Evolutionary conservation across 139 green algal genomes (phyloP).

Genomic region (Picochlorum sp.): DNA sequence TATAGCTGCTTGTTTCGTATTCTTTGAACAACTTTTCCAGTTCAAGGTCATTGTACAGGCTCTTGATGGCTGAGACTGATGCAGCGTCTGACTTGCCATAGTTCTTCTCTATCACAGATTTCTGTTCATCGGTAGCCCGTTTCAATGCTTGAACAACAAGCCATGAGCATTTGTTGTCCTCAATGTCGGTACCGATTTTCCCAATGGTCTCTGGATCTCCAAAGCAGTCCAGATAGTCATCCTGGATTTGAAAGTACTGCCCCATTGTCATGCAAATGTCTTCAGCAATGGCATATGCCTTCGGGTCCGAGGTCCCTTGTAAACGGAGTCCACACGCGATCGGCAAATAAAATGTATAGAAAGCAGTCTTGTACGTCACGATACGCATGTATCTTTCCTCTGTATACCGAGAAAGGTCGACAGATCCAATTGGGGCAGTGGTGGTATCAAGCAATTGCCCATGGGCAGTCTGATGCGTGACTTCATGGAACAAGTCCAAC

Average conservation of each 20-base stretch:
- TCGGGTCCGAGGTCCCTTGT: conserved; percentile 51
- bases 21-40: conserved; percentile 72
- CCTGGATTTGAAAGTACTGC: conserved; percentile 96
- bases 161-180: conserved; percentile 99
- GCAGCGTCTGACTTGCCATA: conserved; percentile 78
- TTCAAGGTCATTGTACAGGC: conserved; percentile 76
- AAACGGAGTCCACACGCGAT: conserved; percentile 85
- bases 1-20: conserved; percentile 75
- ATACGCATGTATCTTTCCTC: conserved; percentile 88
- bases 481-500: conserved; percentile 94
- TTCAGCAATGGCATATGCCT: conserved; percentile 49
- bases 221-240: conserved; percentile 96
- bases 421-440: conserved; percentile 76
- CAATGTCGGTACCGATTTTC: conserved; percentile 97
- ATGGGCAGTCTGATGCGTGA: conserved; percentile 88
- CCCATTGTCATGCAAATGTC: conserved; percentile 84
- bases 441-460: conserved; percentile 95
- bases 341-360: conserved; percentile 95
- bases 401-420: conserved; percentile 76
- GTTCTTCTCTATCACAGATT: conserved; percentile 71
- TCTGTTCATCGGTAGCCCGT: conserved; percentile 65
- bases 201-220: conserved; percentile 88
- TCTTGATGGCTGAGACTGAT: conserved; percentile 74
- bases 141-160: conserved; percentile 88
- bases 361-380: conserved; percentile 93